Conservation (phyloP, 1,284 basidiomycete genomes). For the Tilletia walkeri region DNA sequence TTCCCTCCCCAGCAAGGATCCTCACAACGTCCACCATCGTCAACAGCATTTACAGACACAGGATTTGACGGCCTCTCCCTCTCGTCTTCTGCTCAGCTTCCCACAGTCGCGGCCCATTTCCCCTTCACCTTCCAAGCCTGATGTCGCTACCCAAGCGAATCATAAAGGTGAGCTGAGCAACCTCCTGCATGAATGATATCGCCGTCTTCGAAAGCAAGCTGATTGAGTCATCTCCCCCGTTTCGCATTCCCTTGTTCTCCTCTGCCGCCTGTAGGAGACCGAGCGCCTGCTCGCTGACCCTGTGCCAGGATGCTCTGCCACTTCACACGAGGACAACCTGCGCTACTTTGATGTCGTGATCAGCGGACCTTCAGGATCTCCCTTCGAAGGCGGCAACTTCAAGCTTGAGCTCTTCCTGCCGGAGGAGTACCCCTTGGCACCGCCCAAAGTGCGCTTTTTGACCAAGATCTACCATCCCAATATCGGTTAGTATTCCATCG, state of each 20-base stretch:
- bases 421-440: constrained; percentile 98
- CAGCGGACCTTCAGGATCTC: constrained; percentile 85
- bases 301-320: constrained; percentile 88
- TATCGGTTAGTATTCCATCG: constrained; percentile 69
- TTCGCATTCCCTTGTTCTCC: constrained; percentile 12
- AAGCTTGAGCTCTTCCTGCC: constrained; percentile 94
- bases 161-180: constrained; percentile 46
- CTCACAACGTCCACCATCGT: too few species aligned
- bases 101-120: not conserved
- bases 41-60: too few species aligned
- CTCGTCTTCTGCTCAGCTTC: not conserved
- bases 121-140: too few species aligned
- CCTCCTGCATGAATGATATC: not conserved
- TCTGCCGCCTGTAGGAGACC: constrained; percentile 71
- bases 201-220: not conserved
- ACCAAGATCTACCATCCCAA: constrained; percentile 99
- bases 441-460: constrained; percentile 96
- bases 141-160: constrained; percentile 56
- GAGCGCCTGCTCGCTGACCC: constrained; percentile 93
- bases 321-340: constrained; percentile 94
- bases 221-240: constrained; percentile 4
- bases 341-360: constrained; percentile 98
- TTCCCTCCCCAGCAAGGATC: too few species aligned
- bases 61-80: too few species aligned
- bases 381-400: constrained; percentile 86